These are phyloP conservation scores for Aspergillus vadensis DNA, from an alignment of 2,329 filamentous ascomycete species.

Conservation along the genomic window DNA sequence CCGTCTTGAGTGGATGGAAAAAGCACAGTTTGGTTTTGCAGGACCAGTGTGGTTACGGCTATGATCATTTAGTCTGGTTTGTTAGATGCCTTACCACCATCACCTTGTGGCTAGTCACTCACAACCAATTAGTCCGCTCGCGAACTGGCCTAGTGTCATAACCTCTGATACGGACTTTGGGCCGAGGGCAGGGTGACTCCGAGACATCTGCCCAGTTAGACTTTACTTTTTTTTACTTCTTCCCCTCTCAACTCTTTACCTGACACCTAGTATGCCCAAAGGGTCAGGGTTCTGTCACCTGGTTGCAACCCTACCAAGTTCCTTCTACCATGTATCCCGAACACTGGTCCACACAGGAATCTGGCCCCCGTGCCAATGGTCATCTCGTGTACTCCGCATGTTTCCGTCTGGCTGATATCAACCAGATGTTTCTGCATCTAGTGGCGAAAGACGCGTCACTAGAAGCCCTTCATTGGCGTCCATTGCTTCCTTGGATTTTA, in stretches of 20 bases:
- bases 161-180: constrained; percentile 20
- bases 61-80: constrained; percentile 14
- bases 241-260: constrained; percentile 11
- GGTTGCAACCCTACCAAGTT: constrained; percentile 27
- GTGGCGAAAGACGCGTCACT: constrained; percentile 38
- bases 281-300: constrained; percentile 22
- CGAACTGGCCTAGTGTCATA: constrained; percentile 19
- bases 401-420: constrained; percentile 31
- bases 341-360: constrained; percentile 17
- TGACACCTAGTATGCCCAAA: constrained; percentile 19
- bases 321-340: constrained; percentile 13
- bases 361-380: constrained; percentile 17
- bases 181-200: constrained; percentile 13
- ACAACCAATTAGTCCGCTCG: constrained; percentile 25
- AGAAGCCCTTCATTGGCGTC: constrained; percentile 34
- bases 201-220: constrained; percentile 5
- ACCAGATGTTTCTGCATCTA: constrained; percentile 29
- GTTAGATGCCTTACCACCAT: constrained; percentile 20
- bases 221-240: background rate
- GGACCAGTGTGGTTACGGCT: constrained; percentile 13
- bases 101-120: constrained; percentile 16
- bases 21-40: constrained; percentile 10
- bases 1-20: constrained; percentile 14
- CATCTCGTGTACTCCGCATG: constrained; percentile 29
- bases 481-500: constrained; percentile 19